phyloP scores from a whole-genome alignment of 805 yeast species.

The Candida sonorensis region DNA sequence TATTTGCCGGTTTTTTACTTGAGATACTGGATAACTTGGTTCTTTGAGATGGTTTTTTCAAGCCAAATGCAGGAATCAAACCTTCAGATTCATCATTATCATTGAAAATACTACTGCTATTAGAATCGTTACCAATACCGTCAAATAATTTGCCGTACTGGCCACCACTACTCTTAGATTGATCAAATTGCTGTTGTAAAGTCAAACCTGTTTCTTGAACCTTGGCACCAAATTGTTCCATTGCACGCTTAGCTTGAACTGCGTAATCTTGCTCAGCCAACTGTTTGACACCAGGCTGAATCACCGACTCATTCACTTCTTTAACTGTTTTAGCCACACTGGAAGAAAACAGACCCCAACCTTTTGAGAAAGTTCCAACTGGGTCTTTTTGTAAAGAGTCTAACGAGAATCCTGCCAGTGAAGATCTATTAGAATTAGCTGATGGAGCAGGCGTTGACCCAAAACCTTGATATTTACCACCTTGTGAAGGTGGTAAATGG shows the following conservation, averaged over 20 bases:
- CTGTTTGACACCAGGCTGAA: constrained; percentile 84
- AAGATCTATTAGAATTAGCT: constrained; percentile 26
- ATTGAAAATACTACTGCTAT: no score
- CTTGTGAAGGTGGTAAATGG: constrained; percentile 83
- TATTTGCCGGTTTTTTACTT: constrained; percentile 22
- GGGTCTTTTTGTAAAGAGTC: constrained; percentile 80
- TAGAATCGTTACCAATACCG: constrained; percentile 42
- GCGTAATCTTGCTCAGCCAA: constrained; percentile 75
- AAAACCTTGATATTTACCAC: constrained; percentile 89
- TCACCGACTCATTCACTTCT: constrained; percentile 82
- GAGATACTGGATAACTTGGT: constrained; percentile 54
- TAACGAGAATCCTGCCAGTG: constrained; percentile 51
- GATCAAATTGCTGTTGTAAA: constrained; percentile 50
- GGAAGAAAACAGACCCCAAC: constrained; percentile 91
- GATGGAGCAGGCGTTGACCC: constrained; percentile 65
- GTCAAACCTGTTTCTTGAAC: constrained; percentile 82
- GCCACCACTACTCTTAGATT: constrained; percentile 28
- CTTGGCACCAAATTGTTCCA: constrained; percentile 92
- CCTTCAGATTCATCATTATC: constrained; percentile 28
- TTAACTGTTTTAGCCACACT: constrained; percentile 76
- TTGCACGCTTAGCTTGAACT: constrained; percentile 81
- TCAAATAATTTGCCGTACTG: constrained; percentile 52
- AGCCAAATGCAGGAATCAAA: constrained; percentile 63
- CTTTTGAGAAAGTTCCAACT: constrained; percentile 80
- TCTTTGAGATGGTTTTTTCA: constrained; percentile 47